Evolutionary conservation across 225 moss, liverwort and hornwort genomes (phyloP), one percentile per base, ranked within the genome.

Genomic region (Asterella californica): DNA sequence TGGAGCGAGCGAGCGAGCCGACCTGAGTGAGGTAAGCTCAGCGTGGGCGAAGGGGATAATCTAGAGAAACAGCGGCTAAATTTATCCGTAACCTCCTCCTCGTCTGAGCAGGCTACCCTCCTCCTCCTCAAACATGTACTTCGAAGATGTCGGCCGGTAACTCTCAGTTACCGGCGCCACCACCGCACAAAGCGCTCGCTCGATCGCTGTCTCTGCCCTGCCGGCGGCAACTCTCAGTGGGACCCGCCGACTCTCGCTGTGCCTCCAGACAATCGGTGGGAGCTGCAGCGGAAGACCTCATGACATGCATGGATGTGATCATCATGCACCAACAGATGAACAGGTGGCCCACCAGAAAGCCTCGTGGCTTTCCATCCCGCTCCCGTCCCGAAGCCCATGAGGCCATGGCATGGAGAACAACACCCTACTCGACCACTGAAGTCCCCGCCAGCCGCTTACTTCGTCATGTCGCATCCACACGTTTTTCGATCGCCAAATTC

Each of bases 131-230:
- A n/a, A 22, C 25, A 1, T 22, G 25, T 60, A 22, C 59, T 5
- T 30, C 8, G 67, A 30, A 67, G 67, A 67, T 67, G 67, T 18
- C 67, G 67, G 67, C 67, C 67, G 67, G 67, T 67, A 67, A 67
- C 67, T 67, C 12, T 4, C 14, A 67, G 32, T 67, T 67, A 67
- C 67, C 67, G 67, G 67, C 36, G 67, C 67, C 2, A 61, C 57
- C 61, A 61, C 61, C 61, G 61, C 61, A 25, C 61, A 27, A 9
- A 61, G 61, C 27, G 61, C 61, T 61, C 61, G 32, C 67, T 67
- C 15, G 7, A 34, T 36, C 14, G 32, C 36, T 67, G 32, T 36
- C 67, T 67, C 34, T 67, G 36, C 34, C 34, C 67, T 36, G 67
- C 67, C 67, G 67, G 67, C 34, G 34, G 36, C 67, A 67, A 67